phyloP scores from a whole-genome alignment of 352 stramenopile species.

The Plasmopara halstedii region DNA sequence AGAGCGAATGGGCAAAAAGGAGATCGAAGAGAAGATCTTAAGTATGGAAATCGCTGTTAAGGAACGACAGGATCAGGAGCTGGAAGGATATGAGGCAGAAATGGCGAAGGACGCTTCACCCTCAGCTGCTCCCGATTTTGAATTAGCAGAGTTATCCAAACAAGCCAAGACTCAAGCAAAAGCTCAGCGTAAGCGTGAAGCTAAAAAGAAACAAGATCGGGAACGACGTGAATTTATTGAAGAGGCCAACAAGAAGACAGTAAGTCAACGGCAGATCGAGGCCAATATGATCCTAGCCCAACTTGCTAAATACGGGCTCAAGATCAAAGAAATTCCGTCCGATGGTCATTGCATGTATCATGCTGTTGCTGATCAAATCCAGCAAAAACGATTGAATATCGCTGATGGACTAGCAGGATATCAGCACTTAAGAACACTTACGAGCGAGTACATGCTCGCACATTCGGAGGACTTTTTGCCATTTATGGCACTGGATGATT shows the following conservation, averaged over 20 bases:
- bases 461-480: conserved; percentile 89
- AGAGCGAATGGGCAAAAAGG: conserved; percentile 69
- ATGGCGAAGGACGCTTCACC: conserved; percentile 1
- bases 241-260: conserved; percentile 68
- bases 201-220: conserved; percentile 67
- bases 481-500: conserved; percentile 78
- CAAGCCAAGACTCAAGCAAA: conserved; percentile 67
- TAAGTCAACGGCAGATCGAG: conserved; percentile 79
- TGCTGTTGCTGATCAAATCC: conserved; percentile 89
- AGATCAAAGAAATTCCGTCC: conserved; percentile 91
- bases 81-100: conserved; percentile 25
- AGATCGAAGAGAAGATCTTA: conserved; percentile 46
- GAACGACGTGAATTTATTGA: conserved; percentile 69
- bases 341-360: conserved; percentile 98
- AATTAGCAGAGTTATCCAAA: conserved; percentile 9
- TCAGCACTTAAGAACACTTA: conserved; percentile 61
- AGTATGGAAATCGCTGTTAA: conserved; percentile 54
- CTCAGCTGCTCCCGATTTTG: not conserved
- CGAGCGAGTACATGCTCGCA: conserved; percentile 69
- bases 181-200: conserved; percentile 64
- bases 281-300: conserved; percentile 60
- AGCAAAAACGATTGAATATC: conserved; percentile 33
- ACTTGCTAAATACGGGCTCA: conserved; percentile 40
- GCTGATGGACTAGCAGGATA: conserved; percentile 31
- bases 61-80: conserved; percentile 45